Conservation (phyloP, 495 filamentous ascomycete genomes). For the Niebla homalea region DNA sequence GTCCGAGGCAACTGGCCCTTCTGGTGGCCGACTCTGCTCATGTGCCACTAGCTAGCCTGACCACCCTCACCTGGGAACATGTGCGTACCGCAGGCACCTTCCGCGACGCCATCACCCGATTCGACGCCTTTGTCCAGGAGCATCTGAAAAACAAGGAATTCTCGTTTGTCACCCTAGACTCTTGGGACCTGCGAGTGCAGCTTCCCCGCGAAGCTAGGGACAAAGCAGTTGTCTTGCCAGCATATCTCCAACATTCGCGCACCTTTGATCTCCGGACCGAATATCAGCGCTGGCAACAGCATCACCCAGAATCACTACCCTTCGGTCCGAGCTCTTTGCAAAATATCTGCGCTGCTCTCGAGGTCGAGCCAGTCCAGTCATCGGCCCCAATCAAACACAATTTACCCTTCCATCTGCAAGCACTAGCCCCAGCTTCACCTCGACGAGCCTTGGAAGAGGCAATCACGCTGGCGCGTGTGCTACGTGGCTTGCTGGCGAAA, state of each 20-base stretch:
- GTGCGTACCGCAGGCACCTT: conserved; percentile 93
- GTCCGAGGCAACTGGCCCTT: conserved; percentile 1
- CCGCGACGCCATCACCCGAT: conserved; percentile 87
- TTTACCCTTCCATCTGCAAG: conserved; percentile 93
- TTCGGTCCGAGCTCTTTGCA: conserved; percentile 90
- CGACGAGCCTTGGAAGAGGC: conserved; percentile 96
- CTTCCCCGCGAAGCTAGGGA: conserved; percentile 93
- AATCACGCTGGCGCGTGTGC: conserved; percentile 80
- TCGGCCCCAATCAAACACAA: conserved; percentile 98
- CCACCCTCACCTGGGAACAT: conserved; percentile 97
- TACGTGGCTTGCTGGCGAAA: conserved; percentile 84
- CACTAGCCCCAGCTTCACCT: conserved; percentile 89
- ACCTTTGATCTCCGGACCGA: conserved; percentile 94
- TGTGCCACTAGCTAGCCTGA: conserved; percentile 65
- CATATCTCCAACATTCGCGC: conserved; percentile 91
- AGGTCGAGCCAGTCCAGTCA: conserved; percentile 91
- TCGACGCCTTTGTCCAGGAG: conserved; percentile 84
- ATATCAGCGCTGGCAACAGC: conserved; percentile 95
- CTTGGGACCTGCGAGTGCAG: conserved; percentile 97
- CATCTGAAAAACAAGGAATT: conserved; percentile 88
- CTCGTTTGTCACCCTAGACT: conserved; percentile 93
- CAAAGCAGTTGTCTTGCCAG: conserved; percentile 92
- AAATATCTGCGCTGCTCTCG: conserved; percentile 94
- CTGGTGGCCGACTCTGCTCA: conserved; percentile 24
- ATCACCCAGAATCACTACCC: conserved; percentile 91